Percentiles rank a stretch among this genome's conserved stretches.
phyloP scores from a whole-genome alignment of 768 basidiomycete species.

The Coprinopsis sp. region DNA sequence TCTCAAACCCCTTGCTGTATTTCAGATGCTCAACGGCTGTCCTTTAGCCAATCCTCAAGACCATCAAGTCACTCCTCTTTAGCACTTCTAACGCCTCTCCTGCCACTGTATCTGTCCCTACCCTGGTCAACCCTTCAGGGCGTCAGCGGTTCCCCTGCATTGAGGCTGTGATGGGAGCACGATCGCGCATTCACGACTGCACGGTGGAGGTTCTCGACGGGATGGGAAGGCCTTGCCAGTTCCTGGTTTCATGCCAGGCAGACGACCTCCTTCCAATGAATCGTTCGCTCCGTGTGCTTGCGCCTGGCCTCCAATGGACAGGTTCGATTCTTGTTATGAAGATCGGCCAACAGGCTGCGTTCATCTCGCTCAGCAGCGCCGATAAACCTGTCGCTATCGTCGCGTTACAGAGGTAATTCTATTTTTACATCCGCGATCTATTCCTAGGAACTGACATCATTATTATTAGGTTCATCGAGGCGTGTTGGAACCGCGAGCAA shows the following conservation, averaged over 20 bases:
- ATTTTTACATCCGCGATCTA: too few species aligned
- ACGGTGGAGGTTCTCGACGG: not conserved
- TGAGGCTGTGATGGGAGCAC: not conserved
- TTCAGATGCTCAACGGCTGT: not conserved
- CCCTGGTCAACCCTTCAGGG: not conserved
- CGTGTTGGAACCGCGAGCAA: too few species aligned
- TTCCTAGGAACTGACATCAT: too few species aligned
- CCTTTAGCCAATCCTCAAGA: not conserved
- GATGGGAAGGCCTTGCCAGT: not conserved
- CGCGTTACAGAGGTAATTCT: not conserved
- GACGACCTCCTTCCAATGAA: not conserved
- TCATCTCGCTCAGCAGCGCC: not conserved
- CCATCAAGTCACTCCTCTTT: not conserved
- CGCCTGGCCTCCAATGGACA: not conserved
- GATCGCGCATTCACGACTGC: not conserved
- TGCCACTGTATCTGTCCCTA: not conserved
- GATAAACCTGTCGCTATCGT: not conserved
- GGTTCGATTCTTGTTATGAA: constrained; percentile 1
- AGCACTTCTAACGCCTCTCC: not conserved
- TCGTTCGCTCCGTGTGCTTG: not conserved
- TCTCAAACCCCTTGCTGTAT: not conserved
- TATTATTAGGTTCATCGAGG: too few species aligned
- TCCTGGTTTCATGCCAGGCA: not conserved
- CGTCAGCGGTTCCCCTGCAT: not conserved
- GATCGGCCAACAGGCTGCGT: not conserved